Conservation (phyloP, 495 filamentous ascomycete genomes). For the Penicillium cinerascens region DNA sequence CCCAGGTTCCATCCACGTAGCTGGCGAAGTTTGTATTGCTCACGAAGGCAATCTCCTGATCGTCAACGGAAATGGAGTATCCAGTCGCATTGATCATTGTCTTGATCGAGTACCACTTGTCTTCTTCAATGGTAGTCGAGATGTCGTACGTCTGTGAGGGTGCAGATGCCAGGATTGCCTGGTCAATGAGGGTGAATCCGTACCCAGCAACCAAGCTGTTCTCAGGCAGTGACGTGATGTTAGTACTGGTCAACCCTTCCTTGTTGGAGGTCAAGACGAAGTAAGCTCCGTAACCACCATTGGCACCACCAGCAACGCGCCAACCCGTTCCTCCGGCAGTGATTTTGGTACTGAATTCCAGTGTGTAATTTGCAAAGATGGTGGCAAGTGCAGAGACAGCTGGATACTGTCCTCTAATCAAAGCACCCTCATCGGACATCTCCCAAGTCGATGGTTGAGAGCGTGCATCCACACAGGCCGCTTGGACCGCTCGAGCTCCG, state of each 20-base stretch:
- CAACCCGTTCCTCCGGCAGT: slow-evolving; percentile 21
- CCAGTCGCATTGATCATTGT: slow-evolving; percentile 3
- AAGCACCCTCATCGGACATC: slow-evolving; percentile 10
- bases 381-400: slow-evolving; percentile 10
- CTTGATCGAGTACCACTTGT: slow-evolving; percentile 6
- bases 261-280: slow-evolving; percentile 2
- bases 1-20: background rate
- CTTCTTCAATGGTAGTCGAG: slow-evolving; percentile 4
- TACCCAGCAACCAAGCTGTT: slow-evolving; percentile 2
- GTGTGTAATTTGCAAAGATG: slow-evolving; percentile 16
- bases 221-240: background rate
- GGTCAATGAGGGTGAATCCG: slow-evolving; percentile 8
- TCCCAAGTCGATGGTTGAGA: slow-evolving; percentile 20
- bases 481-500: slow-evolving; percentile 15
- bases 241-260: background rate
- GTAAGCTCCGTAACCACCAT: background rate
- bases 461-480: slow-evolving; percentile 14
- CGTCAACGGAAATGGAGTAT: too few species aligned
- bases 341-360: slow-evolving; percentile 19
- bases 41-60: background rate
- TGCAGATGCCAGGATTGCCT: slow-evolving; percentile 3
- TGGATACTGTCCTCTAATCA: slow-evolving; percentile 18
- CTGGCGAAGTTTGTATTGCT: background rate
- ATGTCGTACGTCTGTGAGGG: slow-evolving; percentile 1
- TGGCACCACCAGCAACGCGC: slow-evolving; percentile 7